Evolutionary conservation across 1,139 yeast species (phyloP).

Genomic region (Pichiaceae sp.): DNA sequence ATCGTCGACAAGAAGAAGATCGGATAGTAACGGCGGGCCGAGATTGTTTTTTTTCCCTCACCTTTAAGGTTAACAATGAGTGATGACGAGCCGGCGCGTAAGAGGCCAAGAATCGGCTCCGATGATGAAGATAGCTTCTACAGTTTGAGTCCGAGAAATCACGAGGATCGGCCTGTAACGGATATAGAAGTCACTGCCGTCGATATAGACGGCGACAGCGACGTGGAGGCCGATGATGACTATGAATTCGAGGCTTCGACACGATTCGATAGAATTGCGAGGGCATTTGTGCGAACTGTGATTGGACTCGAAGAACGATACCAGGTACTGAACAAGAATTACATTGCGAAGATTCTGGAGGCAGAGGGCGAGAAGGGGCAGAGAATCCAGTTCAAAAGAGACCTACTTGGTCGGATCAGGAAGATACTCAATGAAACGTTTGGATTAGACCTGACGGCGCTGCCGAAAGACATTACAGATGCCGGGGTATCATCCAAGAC

Average conservation of each 20-base stretch:
- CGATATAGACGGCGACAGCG: neutral
- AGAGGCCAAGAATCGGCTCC: too few species aligned
- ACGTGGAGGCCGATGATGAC: neutral
- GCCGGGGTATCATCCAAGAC: neutral
- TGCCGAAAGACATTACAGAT: constrained; percentile 10
- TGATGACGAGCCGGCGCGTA: too few species aligned
- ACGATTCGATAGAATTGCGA: constrained; percentile 11
- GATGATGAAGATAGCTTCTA: too few species aligned
- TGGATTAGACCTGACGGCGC: constrained; percentile 18
- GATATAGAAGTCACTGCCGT: too few species aligned
- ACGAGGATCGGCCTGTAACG: too few species aligned
- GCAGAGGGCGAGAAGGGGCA: constrained; percentile 19
- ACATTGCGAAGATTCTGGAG: constrained; percentile 19
- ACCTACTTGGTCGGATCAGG: constrained; percentile 13
- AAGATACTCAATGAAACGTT: constrained; percentile 10
- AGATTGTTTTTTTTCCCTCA: neutral
- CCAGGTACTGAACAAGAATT: constrained; percentile 19
- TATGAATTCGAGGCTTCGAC: neutral
- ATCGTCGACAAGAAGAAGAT: too few species aligned
- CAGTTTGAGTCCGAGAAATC: too few species aligned
- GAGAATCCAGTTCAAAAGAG: constrained; percentile 17
- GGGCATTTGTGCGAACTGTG: constrained; percentile 17
- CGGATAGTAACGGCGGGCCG: too few species aligned
- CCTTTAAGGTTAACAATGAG: too few species aligned
- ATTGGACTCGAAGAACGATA: constrained; percentile 19